Percentiles rank a stretch among this genome's conserved stretches.
Evolutionary conservation across 805 yeast species (phyloP).

Genomic region (Scheffersomyces lignosus): DNA sequence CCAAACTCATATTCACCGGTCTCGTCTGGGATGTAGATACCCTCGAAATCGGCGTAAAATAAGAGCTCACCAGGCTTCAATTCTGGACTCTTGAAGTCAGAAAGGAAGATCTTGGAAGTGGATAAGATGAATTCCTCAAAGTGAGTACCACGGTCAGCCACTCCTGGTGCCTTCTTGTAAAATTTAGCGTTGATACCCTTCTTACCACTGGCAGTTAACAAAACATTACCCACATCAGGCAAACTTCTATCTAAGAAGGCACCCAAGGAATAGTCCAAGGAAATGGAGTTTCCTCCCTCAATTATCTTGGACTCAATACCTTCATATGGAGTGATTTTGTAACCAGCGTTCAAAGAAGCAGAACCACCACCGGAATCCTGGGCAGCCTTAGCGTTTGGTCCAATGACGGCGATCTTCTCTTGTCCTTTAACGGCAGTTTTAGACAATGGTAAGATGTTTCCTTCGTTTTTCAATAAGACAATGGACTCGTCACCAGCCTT

Average conservation of each 20-base stretch:
- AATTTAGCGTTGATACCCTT: slow-evolving; percentile 26
- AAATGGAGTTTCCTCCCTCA: slow-evolving; percentile 23
- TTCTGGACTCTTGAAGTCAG: slow-evolving; percentile 20
- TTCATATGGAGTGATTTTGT: slow-evolving; percentile 49
- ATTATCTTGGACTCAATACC: slow-evolving; percentile 37
- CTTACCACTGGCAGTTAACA: slow-evolving; percentile 21
- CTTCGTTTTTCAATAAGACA: slow-evolving; percentile 58
- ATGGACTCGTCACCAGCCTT: slow-evolving; percentile 45
- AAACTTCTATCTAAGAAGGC: slow-evolving; percentile 29
- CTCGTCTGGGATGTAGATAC: slow-evolving; percentile 46
- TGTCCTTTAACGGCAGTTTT: slow-evolving; percentile 12
- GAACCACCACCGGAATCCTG: slow-evolving; percentile 65
- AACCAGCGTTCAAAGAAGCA: slow-evolving; percentile 50
- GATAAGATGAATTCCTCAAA: slow-evolving; percentile 25
- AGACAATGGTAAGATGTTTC: slow-evolving; percentile 46
- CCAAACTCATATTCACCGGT: slow-evolving; percentile 54
- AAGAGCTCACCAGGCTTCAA: slow-evolving; percentile 16
- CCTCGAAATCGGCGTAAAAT: slow-evolving; percentile 47
- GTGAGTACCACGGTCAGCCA: slow-evolving; percentile 13
- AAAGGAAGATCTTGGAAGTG: slow-evolving; percentile 12
- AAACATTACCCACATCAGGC: slow-evolving; percentile 29
- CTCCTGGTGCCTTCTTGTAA: slow-evolving; percentile 23
- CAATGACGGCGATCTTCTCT: slow-evolving; percentile 51
- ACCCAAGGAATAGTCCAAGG: slow-evolving; percentile 28
- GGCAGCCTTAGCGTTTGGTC: slow-evolving; percentile 55